Conservation (phyloP, 768 basidiomycete genomes). For the Lactarius evosmus region DNA sequence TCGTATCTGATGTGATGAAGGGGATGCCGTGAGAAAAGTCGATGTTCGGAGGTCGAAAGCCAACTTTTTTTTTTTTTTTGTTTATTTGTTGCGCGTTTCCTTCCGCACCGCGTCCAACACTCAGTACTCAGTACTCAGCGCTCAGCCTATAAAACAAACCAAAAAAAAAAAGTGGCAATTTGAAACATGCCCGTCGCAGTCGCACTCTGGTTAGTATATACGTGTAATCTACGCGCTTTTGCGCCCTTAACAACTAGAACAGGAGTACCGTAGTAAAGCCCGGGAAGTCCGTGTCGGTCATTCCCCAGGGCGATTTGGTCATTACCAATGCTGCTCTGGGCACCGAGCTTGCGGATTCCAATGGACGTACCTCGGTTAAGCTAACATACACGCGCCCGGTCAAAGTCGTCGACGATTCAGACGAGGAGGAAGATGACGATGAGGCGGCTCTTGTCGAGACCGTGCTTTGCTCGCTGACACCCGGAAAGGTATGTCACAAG, state of each 20-base stretch:
- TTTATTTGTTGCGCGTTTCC: neutral
- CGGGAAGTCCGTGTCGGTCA: constrained; percentile 53
- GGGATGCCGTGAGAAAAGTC: constrained; percentile 43
- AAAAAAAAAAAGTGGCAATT: constrained; percentile 14
- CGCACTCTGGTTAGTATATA: constrained; percentile 54
- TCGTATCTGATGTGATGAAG: constrained; percentile 24
- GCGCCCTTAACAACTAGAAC: constrained; percentile 12
- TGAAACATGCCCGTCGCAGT: constrained; percentile 56
- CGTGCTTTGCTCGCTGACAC: constrained; percentile 74
- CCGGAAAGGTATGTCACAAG: constrained; percentile 62
- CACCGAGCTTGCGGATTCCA: constrained; percentile 60
- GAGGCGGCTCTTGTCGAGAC: constrained; percentile 43
- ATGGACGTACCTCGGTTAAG: constrained; percentile 64
- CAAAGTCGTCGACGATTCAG: constrained; percentile 45
- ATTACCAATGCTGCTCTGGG: constrained; percentile 84
- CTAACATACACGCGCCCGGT: constrained; percentile 49
- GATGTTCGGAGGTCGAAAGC: constrained; percentile 23
- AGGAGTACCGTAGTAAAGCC: constrained; percentile 65
- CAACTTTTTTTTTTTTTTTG: neutral
- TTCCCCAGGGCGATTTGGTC: constrained; percentile 63
- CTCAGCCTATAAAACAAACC: too few relatives aligned
- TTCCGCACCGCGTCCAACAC: constrained; percentile 8
- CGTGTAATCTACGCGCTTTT: constrained; percentile 6
- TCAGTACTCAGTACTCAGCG: too few relatives aligned
- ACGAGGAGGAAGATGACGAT: constrained; percentile 42